Percentiles rank a stretch among this genome's conserved stretches.
These are phyloP conservation scores for Microthlaspi erraticum DNA, from an alignment of 345 rosid species.

Conservation along the genomic window DNA sequence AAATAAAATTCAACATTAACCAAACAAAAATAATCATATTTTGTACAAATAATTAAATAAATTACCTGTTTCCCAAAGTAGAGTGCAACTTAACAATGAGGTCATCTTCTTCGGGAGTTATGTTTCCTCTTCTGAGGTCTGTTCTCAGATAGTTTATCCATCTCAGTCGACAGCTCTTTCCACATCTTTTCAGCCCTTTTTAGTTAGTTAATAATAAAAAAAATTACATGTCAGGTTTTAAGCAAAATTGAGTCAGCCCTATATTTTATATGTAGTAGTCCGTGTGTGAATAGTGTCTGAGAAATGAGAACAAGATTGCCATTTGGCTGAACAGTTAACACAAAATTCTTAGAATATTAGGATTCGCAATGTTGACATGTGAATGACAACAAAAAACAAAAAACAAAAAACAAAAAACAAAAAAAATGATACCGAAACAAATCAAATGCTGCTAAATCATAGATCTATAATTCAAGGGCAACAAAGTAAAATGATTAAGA, in stretches of 20 bases:
- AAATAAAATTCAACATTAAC: no score
- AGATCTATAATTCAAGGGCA: not conserved
- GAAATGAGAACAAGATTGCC: not conserved
- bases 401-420: no score
- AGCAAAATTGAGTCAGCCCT: no score
- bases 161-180: constrained; percentile 63
- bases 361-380: not conserved
- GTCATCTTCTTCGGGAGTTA: constrained; percentile 55
- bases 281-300: no score
- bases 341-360: constrained; percentile 1
- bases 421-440: no score
- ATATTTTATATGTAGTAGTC: no score
- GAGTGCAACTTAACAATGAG: constrained; percentile 58
- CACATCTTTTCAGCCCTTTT: constrained; percentile 54
- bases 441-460: not conserved
- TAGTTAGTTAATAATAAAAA: not conserved
- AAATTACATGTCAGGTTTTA: not conserved
- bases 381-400: no score
- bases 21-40: not conserved
- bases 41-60: not conserved
- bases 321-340: not conserved
- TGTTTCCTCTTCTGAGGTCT: constrained; percentile 60
- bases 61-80: constrained; percentile 55
- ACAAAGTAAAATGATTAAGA: not conserved
- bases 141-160: constrained; percentile 65